Percentiles rank a stretch among this genome's conserved stretches.
phyloP scores from a whole-genome alignment of 2,329 filamentous ascomycete species.

The Xylariaceae sp. region DNA sequence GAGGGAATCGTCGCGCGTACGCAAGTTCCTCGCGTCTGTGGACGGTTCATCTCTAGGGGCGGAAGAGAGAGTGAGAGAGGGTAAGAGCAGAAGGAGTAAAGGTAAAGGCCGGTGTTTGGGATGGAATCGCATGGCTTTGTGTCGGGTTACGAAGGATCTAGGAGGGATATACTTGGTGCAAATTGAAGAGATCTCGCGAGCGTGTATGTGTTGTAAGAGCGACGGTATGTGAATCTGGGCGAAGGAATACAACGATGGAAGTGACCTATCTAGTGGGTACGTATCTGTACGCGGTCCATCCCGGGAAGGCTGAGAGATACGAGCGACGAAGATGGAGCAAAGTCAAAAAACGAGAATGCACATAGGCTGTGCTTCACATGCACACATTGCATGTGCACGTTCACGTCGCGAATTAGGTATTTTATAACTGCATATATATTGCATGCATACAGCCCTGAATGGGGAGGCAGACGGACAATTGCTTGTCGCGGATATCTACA shows the following conservation, averaged over 20 bases:
- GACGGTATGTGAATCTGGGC: neutral
- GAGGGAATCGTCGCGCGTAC: slow-evolving; percentile 14
- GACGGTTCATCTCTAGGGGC: slow-evolving; percentile 19
- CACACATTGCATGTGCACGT: neutral
- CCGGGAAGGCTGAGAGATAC: neutral
- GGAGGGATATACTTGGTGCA: neutral
- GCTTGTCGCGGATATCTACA: too few species aligned
- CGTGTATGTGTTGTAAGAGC: neutral
- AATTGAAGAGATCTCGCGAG: slow-evolving; percentile 5
- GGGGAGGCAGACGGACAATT: too few species aligned
- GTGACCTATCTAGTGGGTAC: neutral
- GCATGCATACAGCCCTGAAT: too few species aligned
- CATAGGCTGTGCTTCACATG: neutral
- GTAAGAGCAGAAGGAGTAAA: slow-evolving; percentile 30
- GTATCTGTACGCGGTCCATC: neutral
- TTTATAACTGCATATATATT: too few species aligned
- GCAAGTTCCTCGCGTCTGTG: slow-evolving; percentile 17
- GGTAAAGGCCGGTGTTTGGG: slow-evolving; percentile 28
- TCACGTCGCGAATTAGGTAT: too few species aligned
- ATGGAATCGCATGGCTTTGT: slow-evolving; percentile 28
- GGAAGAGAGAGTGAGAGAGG: slow-evolving; percentile 28
- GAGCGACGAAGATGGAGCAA: neutral
- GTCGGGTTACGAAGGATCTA: neutral
- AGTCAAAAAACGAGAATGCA: neutral
- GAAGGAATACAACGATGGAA: slow-evolving; percentile 10